These are phyloP conservation scores for Pseudopediastrum boryanum DNA, from an alignment of 139 green algal species.

Conservation along the genomic window DNA sequence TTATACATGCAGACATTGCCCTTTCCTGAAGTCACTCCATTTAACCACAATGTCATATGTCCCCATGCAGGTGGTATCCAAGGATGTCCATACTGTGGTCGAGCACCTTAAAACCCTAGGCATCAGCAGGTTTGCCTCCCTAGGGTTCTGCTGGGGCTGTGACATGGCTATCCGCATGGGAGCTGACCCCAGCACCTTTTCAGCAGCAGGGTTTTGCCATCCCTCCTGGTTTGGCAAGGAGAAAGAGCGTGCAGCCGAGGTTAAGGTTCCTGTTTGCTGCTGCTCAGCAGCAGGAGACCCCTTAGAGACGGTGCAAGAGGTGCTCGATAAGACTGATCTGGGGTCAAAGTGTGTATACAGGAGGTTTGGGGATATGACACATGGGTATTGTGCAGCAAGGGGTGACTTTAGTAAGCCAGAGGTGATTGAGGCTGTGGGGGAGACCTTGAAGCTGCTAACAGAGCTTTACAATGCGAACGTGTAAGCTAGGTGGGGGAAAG, in stretches of 20 bases:
- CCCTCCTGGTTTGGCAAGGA: constrained; percentile 12
- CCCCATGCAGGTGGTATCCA: too few species aligned
- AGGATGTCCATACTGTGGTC: too few species aligned
- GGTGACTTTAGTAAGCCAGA: constrained; percentile 18
- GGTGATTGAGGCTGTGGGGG: not conserved
- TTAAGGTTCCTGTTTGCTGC: not conserved
- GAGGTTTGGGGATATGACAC: constrained; percentile 18
- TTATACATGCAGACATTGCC: too few species aligned
- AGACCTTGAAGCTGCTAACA: not conserved
- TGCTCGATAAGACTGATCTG: not conserved
- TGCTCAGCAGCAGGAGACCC: constrained; percentile 24
- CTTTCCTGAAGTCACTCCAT: too few species aligned
- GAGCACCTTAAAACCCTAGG: constrained; percentile 1
- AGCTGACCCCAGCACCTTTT: not conserved
- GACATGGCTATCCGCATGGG: constrained; percentile 4
- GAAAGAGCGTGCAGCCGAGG: not conserved
- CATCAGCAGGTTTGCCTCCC: constrained; percentile 6
- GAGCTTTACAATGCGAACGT: constrained; percentile 27
- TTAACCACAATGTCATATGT: too few species aligned
- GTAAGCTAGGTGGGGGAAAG: too few species aligned
- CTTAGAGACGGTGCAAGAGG: constrained; percentile 5
- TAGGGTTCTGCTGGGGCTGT: constrained; percentile 22
- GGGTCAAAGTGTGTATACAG: constrained; percentile 13
- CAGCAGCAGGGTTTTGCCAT: not conserved
- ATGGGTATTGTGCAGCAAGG: constrained; percentile 22